Percentiles rank a stretch among this genome's conserved stretches.
Conservation (phyloP, 2,329 filamentous ascomycete species). For the Metarhizium album region DNA sequence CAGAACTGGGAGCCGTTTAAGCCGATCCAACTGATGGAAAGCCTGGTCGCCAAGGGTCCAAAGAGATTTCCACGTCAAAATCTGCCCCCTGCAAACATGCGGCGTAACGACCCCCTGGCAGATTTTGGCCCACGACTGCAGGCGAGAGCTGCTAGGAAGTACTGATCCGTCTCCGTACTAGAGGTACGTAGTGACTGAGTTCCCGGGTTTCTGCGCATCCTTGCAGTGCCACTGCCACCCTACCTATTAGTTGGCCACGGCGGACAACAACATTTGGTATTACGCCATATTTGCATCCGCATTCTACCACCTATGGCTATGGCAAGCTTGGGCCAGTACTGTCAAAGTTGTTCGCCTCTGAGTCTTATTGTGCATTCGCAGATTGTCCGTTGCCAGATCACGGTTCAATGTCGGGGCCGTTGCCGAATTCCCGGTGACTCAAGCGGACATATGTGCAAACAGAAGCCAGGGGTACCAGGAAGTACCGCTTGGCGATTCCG, state of each 20-base stretch:
- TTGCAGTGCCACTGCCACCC: neutral
- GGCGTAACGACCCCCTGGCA: neutral
- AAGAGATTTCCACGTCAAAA: neutral
- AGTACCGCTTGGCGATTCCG: neutral
- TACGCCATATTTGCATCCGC: neutral
- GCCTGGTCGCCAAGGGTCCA: neutral
- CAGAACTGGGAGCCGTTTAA: conserved; percentile 1
- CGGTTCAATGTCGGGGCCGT: neutral
- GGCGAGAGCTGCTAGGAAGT: neutral
- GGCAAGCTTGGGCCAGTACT: neutral
- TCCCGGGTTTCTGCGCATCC: neutral
- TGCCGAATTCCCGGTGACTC: neutral
- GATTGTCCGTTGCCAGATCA: neutral
- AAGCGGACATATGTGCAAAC: neutral
- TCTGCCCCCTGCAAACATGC: neutral
- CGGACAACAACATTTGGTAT: neutral
- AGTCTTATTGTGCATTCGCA: neutral
- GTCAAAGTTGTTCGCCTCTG: neutral
- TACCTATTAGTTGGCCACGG: neutral
- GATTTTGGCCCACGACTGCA: neutral
- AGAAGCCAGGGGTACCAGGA: too few species aligned
- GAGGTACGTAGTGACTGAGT: too few species aligned
- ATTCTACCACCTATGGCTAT: too few species aligned
- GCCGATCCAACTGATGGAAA: neutral
- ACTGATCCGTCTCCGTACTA: too few species aligned